These are phyloP conservation scores for Evansstolkia leycettana DNA, from an alignment of 495 filamentous ascomycete genomes.

Conservation along the genomic window DNA sequence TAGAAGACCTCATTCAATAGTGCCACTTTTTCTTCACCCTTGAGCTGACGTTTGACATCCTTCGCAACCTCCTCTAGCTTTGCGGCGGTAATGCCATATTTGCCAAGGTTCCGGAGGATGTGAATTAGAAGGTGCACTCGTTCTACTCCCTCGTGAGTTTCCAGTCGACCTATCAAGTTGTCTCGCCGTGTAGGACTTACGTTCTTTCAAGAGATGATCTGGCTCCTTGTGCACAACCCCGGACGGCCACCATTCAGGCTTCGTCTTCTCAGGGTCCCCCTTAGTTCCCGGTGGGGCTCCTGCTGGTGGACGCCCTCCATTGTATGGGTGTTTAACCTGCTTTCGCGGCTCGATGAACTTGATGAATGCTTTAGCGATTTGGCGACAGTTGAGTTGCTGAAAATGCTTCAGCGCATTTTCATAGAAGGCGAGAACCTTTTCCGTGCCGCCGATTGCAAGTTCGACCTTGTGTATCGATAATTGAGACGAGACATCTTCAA, in stretches of 20 bases:
- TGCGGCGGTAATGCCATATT: slow-evolving; percentile 24
- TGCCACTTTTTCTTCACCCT: slow-evolving; percentile 21
- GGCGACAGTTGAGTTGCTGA: slow-evolving; percentile 33
- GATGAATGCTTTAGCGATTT: slow-evolving; percentile 67
- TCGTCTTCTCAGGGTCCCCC: slow-evolving; percentile 41
- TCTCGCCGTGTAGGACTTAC: slow-evolving; percentile 30
- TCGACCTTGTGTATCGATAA: slow-evolving; percentile 22
- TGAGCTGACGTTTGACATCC: slow-evolving; percentile 27
- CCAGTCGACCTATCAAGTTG: background rate
- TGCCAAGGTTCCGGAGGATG: slow-evolving; percentile 31
- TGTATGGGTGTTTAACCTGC: slow-evolving; percentile 75
- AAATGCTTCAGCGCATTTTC: slow-evolving; percentile 27
- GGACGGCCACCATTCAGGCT: slow-evolving; percentile 76
- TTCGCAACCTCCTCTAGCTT: slow-evolving; percentile 30
- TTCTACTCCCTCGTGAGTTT: slow-evolving; percentile 11
- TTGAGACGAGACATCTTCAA: slow-evolving; percentile 15
- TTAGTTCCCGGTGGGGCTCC: slow-evolving; percentile 25
- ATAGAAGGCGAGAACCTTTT: slow-evolving; percentile 27
- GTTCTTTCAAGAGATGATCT: slow-evolving; percentile 67
- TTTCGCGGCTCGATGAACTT: slow-evolving; percentile 79
- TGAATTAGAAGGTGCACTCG: slow-evolving; percentile 31
- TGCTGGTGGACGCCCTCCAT: slow-evolving; percentile 34
- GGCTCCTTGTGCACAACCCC: slow-evolving; percentile 62
- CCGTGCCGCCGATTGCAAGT: slow-evolving; percentile 26
- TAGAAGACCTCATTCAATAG: slow-evolving; percentile 41